phyloP scores from a whole-genome alignment of 129 eudicot species.

The Centella asiatica region DNA sequence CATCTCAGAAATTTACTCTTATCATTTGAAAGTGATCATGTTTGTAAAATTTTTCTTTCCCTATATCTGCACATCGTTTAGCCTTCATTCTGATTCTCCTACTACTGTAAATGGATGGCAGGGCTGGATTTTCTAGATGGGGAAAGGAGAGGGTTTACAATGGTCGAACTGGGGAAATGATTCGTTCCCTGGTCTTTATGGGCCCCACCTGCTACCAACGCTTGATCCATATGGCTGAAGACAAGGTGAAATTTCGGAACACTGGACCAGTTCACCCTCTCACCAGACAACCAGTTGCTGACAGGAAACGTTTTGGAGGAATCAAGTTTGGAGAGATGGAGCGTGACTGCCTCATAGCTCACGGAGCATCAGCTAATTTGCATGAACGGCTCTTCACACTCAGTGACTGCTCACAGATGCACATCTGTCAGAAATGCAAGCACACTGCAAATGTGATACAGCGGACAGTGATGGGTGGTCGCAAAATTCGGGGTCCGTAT shows the following conservation, averaged over 20 bases:
- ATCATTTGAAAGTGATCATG: no score
- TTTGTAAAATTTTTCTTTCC: background rate
- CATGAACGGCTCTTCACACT: slow-evolving; percentile 82
- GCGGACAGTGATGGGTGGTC: slow-evolving; percentile 60
- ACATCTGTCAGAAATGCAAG: slow-evolving; percentile 68
- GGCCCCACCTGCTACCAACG: slow-evolving; percentile 92
- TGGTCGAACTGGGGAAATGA: slow-evolving; percentile 83
- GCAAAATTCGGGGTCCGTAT: slow-evolving; percentile 81
- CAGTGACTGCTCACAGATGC: slow-evolving; percentile 83
- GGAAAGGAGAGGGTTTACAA: slow-evolving; percentile 79
- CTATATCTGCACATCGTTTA: no score
- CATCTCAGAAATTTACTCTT: no score
- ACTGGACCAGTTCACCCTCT: slow-evolving; percentile 83
- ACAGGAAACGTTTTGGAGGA: slow-evolving; percentile 88
- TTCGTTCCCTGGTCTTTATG: slow-evolving; percentile 65
- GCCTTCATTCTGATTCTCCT: slow-evolving; percentile 1
- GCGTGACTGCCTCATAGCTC: slow-evolving; percentile 81
- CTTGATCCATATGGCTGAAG: slow-evolving; percentile 82
- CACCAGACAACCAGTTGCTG: slow-evolving; percentile 91
- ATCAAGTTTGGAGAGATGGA: slow-evolving; percentile 90
- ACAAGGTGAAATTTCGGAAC: slow-evolving; percentile 90
- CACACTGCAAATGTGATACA: slow-evolving; percentile 68
- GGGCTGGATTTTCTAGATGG: slow-evolving; percentile 85
- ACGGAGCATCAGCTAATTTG: slow-evolving; percentile 72
- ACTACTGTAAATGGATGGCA: slow-evolving; percentile 17